Conservation (phyloP, 2,329 filamentous ascomycete genomes). For the Pestalotiopsis sp. region DNA sequence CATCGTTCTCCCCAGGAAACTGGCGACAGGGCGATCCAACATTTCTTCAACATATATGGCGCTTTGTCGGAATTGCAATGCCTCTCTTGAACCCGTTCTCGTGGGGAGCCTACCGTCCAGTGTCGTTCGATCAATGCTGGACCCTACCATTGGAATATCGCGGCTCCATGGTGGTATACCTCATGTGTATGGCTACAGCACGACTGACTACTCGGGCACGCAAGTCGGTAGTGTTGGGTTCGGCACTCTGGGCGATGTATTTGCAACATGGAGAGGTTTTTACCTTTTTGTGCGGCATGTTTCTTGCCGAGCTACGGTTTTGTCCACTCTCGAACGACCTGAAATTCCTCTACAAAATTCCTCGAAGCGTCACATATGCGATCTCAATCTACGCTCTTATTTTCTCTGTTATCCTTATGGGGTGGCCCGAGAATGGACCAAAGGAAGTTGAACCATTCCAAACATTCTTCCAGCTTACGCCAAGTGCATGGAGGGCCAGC, state of each 20-base stretch:
- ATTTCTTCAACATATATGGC: neutral
- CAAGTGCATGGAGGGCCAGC: neutral
- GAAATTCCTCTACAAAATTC: neutral
- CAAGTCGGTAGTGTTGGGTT: neutral
- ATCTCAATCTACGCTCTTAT: neutral
- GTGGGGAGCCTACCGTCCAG: neutral
- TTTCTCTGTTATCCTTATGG: neutral
- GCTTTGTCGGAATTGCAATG: neutral
- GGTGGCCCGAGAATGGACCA: neutral
- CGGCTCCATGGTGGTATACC: neutral
- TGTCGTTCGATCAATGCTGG: neutral
- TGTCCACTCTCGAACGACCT: neutral
- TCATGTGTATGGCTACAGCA: neutral
- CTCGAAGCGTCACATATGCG: neutral
- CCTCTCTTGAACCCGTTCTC: neutral
- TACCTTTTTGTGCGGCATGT: neutral
- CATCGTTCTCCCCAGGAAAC: neutral
- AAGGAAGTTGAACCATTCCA: neutral
- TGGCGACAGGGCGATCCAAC: neutral
- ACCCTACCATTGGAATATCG: neutral
- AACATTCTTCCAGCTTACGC: neutral
- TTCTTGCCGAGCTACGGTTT: neutral
- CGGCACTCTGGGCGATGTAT: neutral
- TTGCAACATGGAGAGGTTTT: neutral
- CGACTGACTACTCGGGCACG: neutral